Conservation (phyloP, 2,329 filamentous ascomycete genomes). For the Aureobasidium namibiae region DNA sequence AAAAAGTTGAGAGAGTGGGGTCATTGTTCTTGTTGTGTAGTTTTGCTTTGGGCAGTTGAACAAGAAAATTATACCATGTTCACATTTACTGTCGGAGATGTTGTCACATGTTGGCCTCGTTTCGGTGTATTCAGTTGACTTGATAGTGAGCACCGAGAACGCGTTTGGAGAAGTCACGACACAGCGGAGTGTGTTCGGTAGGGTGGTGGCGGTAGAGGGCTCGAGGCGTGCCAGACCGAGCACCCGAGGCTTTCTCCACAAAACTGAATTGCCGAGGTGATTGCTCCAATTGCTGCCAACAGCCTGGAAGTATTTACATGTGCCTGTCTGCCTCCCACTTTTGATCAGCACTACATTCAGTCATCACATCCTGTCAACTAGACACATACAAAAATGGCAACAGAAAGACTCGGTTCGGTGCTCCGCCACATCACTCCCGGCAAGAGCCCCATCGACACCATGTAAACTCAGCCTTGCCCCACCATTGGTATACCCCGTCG, state of each 20-base stretch:
- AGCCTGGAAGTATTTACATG: too few relatives aligned
- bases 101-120: too few relatives aligned
- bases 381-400: conserved; percentile 50
- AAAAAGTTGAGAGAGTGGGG: too few relatives aligned
- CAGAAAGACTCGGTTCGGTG: conserved; percentile 79
- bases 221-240: background rate
- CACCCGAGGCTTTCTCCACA: conserved; percentile 8
- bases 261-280: background rate
- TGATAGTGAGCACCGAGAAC: too few relatives aligned
- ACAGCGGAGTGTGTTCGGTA: background rate
- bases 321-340: background rate
- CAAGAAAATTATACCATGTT: too few relatives aligned
- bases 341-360: too few relatives aligned
- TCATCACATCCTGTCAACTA: too few relatives aligned
- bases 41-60: too few relatives aligned
- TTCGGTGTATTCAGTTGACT: too few relatives aligned
- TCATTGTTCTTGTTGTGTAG: too few relatives aligned
- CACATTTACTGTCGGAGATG: too few relatives aligned
- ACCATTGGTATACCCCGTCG: conserved; percentile 46
- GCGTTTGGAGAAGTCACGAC: too few relatives aligned
- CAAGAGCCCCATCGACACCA: conserved; percentile 60
- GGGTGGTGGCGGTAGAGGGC: background rate
- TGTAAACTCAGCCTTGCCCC: conserved; percentile 54
- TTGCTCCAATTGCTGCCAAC: background rate
- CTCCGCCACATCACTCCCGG: conserved; percentile 72